A percentile compares a stretch with the other conserved stretches of the same genome.
Evolutionary conservation across 208 protist genomes (phyloP).

Genomic region (Leishmania tarentolae): DNA sequence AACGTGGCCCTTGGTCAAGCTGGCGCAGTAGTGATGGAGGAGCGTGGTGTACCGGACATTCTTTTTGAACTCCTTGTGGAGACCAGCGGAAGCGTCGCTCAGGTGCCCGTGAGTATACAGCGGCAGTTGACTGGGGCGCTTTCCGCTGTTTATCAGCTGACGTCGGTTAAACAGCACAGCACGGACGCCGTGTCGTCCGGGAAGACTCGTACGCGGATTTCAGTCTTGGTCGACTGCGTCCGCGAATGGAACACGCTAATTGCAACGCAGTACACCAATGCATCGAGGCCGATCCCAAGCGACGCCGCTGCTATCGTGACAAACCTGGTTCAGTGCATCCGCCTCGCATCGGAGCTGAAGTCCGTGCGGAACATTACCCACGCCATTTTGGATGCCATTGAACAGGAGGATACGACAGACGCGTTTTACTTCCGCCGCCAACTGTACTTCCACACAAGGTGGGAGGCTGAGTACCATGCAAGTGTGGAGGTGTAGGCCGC

Average conservation of each 20-base stretch:
- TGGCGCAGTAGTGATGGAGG: slow-evolving; percentile 52
- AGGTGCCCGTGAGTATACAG: slow-evolving; percentile 40
- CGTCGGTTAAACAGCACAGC: slow-evolving; percentile 56
- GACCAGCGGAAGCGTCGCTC: slow-evolving; percentile 12
- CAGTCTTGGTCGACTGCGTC: slow-evolving; percentile 51
- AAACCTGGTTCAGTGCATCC: slow-evolving; percentile 81
- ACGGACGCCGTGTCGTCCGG: slow-evolving; percentile 16
- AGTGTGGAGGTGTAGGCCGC: slow-evolving; percentile 36
- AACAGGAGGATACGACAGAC: slow-evolving; percentile 27
- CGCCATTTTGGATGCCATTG: slow-evolving; percentile 44
- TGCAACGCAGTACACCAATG: slow-evolving; percentile 26
- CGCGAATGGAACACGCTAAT: slow-evolving; percentile 46
- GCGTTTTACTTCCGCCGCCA: slow-evolving; percentile 79
- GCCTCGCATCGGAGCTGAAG: slow-evolving; percentile 74
- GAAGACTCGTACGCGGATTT: slow-evolving; percentile 25
- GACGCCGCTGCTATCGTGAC: slow-evolving; percentile 68
- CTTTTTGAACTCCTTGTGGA: slow-evolving; percentile 52
- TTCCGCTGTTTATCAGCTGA: slow-evolving; percentile 74
- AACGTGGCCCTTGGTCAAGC: slow-evolving; percentile 54
- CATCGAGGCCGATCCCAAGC: slow-evolving; percentile 29
- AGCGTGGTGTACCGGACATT: slow-evolving; percentile 33
- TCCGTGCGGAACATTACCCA: slow-evolving; percentile 70
- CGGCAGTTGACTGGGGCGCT: slow-evolving; percentile 71
- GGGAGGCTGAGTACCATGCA: slow-evolving; percentile 76
- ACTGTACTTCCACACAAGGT: slow-evolving; percentile 79